Conservation (phyloP, 2,329 filamentous ascomycete genomes). For the Cercospora berteroae region DNA sequence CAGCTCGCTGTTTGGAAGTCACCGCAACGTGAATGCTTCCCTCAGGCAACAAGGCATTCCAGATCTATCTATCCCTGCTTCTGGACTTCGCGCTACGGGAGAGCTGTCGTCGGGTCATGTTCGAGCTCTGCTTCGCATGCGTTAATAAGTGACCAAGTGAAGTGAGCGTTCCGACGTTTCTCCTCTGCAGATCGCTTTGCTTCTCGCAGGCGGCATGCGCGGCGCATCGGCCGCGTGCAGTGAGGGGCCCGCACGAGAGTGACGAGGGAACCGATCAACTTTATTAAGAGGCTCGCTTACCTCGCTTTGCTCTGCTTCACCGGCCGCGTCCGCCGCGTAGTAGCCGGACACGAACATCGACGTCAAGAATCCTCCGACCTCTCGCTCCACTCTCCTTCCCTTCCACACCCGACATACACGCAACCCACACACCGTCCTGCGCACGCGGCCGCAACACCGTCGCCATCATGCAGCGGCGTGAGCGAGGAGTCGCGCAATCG, state of each 20-base stretch:
- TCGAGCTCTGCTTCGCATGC: not conserved
- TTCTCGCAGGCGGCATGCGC: not conserved
- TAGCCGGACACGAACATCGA: not conserved
- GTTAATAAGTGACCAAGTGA: not conserved
- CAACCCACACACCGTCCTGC: not conserved
- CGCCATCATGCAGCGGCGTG: slow-evolving; percentile 46
- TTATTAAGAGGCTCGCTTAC: not conserved
- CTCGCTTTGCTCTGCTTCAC: not conserved
- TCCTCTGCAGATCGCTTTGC: not conserved
- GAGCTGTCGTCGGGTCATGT: not conserved
- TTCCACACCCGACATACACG: not conserved
- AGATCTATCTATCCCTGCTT: not conserved
- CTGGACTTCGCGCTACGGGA: not conserved
- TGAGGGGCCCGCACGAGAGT: not conserved
- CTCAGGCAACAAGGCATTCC: not conserved
- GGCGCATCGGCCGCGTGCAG: not conserved
- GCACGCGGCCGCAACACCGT: not conserved
- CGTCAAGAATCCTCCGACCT: not conserved
- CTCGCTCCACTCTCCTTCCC: not conserved
- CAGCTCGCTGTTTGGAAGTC: not conserved
- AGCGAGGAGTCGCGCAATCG: slow-evolving; percentile 58
- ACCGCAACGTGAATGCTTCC: not conserved
- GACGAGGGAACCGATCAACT: not conserved
- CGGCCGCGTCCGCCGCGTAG: not conserved
- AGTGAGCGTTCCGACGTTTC: not conserved